These are phyloP conservation scores for Tricholoma saponaceum DNA, from an alignment of 768 basidiomycete species.

Conservation along the genomic window DNA sequence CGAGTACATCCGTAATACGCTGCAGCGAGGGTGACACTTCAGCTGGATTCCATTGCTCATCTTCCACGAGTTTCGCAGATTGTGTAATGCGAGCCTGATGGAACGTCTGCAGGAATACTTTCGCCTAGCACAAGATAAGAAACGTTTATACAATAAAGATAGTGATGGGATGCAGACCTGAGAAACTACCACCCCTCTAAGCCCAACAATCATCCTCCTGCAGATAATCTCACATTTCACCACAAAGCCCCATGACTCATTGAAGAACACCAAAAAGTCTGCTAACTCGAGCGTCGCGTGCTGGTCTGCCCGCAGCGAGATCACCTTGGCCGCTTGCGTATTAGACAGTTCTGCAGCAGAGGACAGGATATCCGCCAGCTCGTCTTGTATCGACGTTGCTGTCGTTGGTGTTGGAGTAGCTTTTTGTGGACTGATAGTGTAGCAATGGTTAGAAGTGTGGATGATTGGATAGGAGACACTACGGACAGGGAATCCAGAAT, in stretches of 20 bases:
- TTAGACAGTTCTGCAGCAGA: conserved; percentile 86
- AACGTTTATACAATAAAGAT: not conserved
- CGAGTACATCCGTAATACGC: conserved; percentile 63
- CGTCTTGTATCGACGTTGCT: conserved; percentile 50
- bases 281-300: conserved; percentile 69
- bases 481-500: conserved; percentile 44
- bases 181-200: conserved; percentile 79
- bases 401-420: conserved; percentile 22
- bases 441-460: not conserved
- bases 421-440: not conserved
- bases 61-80: conserved; percentile 89
- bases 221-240: conserved; percentile 83
- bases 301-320: conserved; percentile 72
- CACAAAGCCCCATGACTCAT: conserved; percentile 86
- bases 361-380: conserved; percentile 71
- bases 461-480: conserved; percentile 18
- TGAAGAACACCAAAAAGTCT: conserved; percentile 80
- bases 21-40: conserved; percentile 71
- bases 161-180: conserved; percentile 47
- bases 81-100: conserved; percentile 76
- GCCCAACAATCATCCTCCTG: conserved; percentile 87
- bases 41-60: conserved; percentile 88
- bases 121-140: conserved; percentile 50
- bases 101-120: conserved; percentile 80
- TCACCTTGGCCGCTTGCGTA: conserved; percentile 73